phyloP scores from a whole-genome alignment of 2,329 filamentous ascomycete species.

The Chaetomium strumarium region DNA sequence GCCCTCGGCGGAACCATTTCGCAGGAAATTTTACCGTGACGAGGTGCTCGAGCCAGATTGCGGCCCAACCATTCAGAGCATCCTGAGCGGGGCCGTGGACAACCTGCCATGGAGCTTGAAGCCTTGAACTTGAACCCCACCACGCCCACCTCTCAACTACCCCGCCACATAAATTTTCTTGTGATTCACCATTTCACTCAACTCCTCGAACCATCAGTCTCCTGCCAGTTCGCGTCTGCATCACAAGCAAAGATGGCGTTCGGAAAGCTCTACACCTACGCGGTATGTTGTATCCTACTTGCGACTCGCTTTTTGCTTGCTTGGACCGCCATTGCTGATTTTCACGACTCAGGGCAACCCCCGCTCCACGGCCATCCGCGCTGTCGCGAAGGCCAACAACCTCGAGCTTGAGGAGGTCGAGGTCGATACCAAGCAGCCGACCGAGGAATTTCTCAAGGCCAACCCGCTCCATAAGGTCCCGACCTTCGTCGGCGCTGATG shows the following conservation, averaged over 20 bases:
- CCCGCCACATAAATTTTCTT: conserved; percentile 26
- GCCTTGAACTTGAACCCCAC: conserved; percentile 17
- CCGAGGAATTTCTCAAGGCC: conserved; percentile 73
- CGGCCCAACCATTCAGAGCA: neutral
- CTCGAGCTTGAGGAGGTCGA: conserved; percentile 83
- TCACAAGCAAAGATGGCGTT: conserved; percentile 71
- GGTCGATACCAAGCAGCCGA: conserved; percentile 59
- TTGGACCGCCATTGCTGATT: conserved; percentile 20
- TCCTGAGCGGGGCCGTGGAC: neutral
- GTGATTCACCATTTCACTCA: conserved; percentile 13
- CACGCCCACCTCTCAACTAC: too few relatives aligned
- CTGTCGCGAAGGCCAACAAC: conserved; percentile 95
- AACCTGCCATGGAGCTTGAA: too few relatives aligned
- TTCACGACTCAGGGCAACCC: conserved; percentile 63
- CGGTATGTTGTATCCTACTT: conserved; percentile 48
- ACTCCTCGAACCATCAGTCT: conserved; percentile 23
- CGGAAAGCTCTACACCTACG: conserved; percentile 90
- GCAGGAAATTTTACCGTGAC: conserved; percentile 19
- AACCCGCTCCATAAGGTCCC: conserved; percentile 89
- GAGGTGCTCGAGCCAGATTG: conserved; percentile 15
- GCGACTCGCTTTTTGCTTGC: neutral
- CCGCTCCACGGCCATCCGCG: conserved; percentile 81
- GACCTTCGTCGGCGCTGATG: conserved; percentile 86
- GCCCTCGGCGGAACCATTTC: conserved; percentile 17
- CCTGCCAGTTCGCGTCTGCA: conserved; percentile 16